Evolutionary conservation across 129 eudicot genomes (phyloP).

Genomic region (Escallonia rubra): DNA sequence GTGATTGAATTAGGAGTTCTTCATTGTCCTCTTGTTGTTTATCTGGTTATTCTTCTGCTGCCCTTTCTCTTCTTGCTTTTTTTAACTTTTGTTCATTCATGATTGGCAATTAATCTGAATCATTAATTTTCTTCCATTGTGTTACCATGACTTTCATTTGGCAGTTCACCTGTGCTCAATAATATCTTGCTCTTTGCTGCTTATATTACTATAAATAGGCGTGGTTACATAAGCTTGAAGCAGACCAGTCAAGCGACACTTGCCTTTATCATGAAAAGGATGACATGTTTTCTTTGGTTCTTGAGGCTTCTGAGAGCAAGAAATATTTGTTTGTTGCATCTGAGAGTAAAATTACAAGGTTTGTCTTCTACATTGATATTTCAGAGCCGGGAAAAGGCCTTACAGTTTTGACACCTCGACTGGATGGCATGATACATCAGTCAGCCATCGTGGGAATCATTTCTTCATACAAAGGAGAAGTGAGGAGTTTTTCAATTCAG

Average conservation of each 20-base stretch:
- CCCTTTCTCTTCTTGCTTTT: no score
- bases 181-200: not conserved
- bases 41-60: no score
- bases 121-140: no score
- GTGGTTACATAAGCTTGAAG: slow-evolving; percentile 80
- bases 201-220: slow-evolving; percentile 39
- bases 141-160: no score
- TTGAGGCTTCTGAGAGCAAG: slow-evolving; percentile 86
- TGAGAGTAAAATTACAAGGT: slow-evolving; percentile 79
- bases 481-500: slow-evolving; percentile 78
- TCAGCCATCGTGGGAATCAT: slow-evolving; percentile 88
- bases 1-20: no score
- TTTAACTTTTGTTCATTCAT: no score
- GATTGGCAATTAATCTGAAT: no score
- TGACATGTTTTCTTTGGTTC: slow-evolving; percentile 72
- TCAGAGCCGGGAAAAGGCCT: slow-evolving; percentile 65
- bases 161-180: not conserved
- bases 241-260: slow-evolving; percentile 63
- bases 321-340: slow-evolving; percentile 73
- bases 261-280: slow-evolving; percentile 95
- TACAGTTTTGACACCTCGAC: slow-evolving; percentile 64
- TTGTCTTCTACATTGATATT: slow-evolving; percentile 72
- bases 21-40: no score
- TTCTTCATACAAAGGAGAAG: slow-evolving; percentile 82
- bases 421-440: slow-evolving; percentile 80